Percentiles rank a stretch among this genome's conserved stretches.
These are phyloP conservation scores for Lycium ferocissimum DNA, from an alignment of 257 asterid species.

Conservation along the genomic window DNA sequence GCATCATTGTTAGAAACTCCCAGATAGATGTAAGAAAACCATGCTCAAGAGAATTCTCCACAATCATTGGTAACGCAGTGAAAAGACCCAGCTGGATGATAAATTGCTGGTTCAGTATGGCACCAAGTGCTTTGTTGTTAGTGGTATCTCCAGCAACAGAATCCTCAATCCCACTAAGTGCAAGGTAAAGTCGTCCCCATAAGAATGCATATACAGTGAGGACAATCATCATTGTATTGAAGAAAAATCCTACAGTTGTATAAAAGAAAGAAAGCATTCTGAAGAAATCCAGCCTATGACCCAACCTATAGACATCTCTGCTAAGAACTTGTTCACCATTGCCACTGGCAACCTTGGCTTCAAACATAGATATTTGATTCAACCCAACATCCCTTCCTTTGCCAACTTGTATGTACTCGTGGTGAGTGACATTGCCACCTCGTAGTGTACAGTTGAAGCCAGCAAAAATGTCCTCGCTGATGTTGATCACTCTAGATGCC, in stretches of 20 bases:
- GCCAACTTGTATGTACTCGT: conserved; percentile 98
- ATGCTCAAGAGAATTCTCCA: conserved; percentile 95
- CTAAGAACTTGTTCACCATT: conserved; percentile 97
- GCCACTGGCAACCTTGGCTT: conserved; percentile 99
- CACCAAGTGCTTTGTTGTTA: conserved; percentile 85
- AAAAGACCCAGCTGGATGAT: conserved; percentile 93
- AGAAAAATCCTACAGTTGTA: conserved; percentile 94
- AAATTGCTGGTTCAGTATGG: conserved; percentile 97
- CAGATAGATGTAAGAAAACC: conserved; percentile 90
- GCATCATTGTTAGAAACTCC: conserved; percentile 98
- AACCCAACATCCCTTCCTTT: conserved; percentile 99
- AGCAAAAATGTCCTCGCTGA: conserved; percentile 98
- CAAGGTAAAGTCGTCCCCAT: conserved; percentile 98
- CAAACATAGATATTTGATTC: conserved; percentile 96
- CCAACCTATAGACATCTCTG: conserved; percentile 95
- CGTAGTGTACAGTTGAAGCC: conserved; percentile 98
- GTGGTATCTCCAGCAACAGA: conserved; percentile 54
- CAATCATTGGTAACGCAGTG: conserved; percentile 95
- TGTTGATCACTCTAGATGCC: conserved; percentile 95
- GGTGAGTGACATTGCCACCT: conserved; percentile 97
- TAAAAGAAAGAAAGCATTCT: conserved; percentile 99
- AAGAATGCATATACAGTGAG: conserved; percentile 92
- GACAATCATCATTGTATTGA: conserved; percentile 93
- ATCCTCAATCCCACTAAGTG: conserved; percentile 91
- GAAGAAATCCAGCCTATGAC: conserved; percentile 95